Percentiles rank a stretch among this genome's conserved stretches.
These are phyloP conservation scores for Phialophora chinensis DNA, from an alignment of 2,329 filamentous ascomycete genomes.

Conservation along the genomic window DNA sequence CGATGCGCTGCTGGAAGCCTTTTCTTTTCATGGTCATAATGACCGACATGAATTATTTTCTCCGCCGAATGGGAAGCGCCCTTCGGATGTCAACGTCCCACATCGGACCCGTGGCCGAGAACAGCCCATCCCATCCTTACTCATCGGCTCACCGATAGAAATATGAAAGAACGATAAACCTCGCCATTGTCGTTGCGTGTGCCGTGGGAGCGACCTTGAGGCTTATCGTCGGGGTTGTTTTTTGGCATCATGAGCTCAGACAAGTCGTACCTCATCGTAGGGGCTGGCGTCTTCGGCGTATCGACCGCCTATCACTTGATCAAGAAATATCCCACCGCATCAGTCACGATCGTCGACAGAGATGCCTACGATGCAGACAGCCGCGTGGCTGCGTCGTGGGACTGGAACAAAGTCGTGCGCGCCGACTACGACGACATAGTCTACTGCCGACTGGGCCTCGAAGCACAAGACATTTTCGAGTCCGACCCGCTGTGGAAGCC, in stretches of 20 bases:
- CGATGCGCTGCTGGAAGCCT: neutral
- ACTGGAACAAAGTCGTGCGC: conserved; percentile 41
- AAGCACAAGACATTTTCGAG: conserved; percentile 45
- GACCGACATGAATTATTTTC: neutral
- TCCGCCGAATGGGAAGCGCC: neutral
- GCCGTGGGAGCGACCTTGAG: neutral
- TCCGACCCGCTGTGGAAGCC: conserved; percentile 48
- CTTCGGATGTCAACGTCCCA: neutral
- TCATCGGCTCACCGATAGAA: conserved; percentile 6
- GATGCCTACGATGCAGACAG: conserved; percentile 46
- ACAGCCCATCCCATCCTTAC: neutral
- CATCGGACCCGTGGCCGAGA: neutral
- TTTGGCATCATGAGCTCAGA: neutral
- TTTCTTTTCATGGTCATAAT: conserved; percentile 8
- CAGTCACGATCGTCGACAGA: conserved; percentile 53
- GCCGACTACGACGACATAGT: conserved; percentile 41
- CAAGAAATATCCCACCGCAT: conserved; percentile 55
- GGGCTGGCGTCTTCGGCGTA: conserved; percentile 59
- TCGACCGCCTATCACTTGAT: conserved; percentile 61
- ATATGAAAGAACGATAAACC: neutral
- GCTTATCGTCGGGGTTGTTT: neutral
- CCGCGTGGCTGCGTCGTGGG: conserved; percentile 42
- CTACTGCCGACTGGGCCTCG: conserved; percentile 43
- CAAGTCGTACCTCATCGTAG: conserved; percentile 50
- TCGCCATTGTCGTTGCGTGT: neutral